Base-by-base conservation (phyloP, 2,329 filamentous ascomycete genomes). In the Apiospora koreana region DNA sequence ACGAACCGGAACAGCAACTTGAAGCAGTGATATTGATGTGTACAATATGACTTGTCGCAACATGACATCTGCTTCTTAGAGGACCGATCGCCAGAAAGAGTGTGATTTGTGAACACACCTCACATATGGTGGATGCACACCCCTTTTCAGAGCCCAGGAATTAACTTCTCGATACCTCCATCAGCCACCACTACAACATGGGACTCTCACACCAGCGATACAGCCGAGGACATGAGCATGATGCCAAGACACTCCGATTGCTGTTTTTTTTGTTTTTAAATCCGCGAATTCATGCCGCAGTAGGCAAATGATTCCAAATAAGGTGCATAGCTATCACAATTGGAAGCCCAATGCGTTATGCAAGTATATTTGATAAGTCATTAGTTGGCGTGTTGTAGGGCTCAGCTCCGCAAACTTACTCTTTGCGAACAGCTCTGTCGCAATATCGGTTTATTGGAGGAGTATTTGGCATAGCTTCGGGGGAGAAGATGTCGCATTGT, bases 41-140 rank as follows among this genome's bases (percentile, higher is more conserved):
- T 92, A 92, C 76, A 91, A 92, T 75, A 81, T 90, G 28, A 50
- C 35, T 18, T 68, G 31, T 23, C 48, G 42, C 12, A 46, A 54
- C 7, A 43, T 48, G 7, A 83, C 86, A 62, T 83, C 84, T 0
- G 80, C 83, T 3, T 74, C 80, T 43, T 83, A 85, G 65, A 79
- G 80, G 68, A 84, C 18, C 7, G 9, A 38, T 62, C 3, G 31
- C 31, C 12, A 21, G 54, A 62, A 12, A 62, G 28, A 14, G 9
- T n/a, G 9, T n/a, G 16, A 38, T 2, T n/a, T 62, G 18, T 62
- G 54, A 6, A 38, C 28, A 62, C 2, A 5, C 8, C 7, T 4
- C 54, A 35, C 31, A 38, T n/a, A 50, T 25, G 10, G 9, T 8
- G 28, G 9, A 54, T 18, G 84, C 72, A 12, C 38, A n/a, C 38